A percentile compares a stretch with the other conserved stretches of the same genome.
Evolutionary conservation across 2,329 filamentous ascomycete species (phyloP).

Genomic region (Pestalotiopsis sp.): DNA sequence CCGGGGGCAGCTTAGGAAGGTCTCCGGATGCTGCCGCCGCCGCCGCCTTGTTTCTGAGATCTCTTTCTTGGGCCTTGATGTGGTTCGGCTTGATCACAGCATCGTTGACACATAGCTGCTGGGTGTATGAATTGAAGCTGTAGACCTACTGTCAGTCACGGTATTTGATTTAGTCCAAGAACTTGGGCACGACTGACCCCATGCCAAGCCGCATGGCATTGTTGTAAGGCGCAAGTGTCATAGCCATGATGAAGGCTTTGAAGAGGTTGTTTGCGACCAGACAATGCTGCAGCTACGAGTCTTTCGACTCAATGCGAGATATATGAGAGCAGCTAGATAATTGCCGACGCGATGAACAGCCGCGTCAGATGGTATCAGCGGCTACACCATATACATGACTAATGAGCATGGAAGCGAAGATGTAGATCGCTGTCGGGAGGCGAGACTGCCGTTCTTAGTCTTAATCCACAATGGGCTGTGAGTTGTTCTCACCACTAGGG

Average conservation of each 20-base stretch:
- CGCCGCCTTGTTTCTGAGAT: background rate
- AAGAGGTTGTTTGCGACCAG: background rate
- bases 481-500: too few relatives aligned
- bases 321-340: background rate
- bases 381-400: background rate
- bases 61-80: background rate
- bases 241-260: background rate
- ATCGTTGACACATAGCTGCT: constrained; percentile 2
- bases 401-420: background rate
- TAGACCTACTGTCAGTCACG: background rate
- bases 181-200: background rate
- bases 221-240: background rate
- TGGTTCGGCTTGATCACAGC: background rate
- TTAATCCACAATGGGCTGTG: background rate
- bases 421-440: background rate
- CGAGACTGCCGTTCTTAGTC: background rate
- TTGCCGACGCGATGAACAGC: background rate
- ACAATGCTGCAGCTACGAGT: background rate
- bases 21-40: background rate
- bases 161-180: background rate
- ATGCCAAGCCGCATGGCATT: constrained; percentile 6
- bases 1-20: background rate
- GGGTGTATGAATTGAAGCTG: constrained; percentile 3
- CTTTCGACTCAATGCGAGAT: background rate
- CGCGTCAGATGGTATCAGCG: too few relatives aligned